phyloP scores from a whole-genome alignment of 2,329 filamentous ascomycete genomes.

The Incumbomyces lentus region DNA sequence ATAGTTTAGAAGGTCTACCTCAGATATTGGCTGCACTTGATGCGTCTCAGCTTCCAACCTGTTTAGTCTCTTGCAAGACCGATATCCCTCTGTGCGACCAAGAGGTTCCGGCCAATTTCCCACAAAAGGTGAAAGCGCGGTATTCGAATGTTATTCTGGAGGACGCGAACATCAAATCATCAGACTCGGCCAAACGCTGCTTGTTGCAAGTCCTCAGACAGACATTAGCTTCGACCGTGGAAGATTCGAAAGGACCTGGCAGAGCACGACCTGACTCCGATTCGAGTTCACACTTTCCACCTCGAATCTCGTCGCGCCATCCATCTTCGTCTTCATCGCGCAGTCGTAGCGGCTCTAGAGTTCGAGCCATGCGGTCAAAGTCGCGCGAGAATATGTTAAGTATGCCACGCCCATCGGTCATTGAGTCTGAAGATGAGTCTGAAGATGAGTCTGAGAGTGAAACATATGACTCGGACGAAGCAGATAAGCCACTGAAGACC shows the following conservation, averaged over 20 bases:
- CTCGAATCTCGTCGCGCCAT: conserved; percentile 5
- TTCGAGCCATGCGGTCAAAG: background rate
- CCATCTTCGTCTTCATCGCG: conserved; percentile 2
- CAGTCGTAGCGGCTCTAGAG: conserved; percentile 6
- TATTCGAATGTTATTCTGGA: conserved; percentile 62
- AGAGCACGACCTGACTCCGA: background rate
- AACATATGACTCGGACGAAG: conserved; percentile 10
- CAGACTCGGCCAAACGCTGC: conserved; percentile 64
- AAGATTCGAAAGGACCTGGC: background rate
- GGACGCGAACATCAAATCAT: conserved; percentile 59
- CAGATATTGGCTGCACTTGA: conserved; percentile 45
- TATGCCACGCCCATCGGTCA: conserved; percentile 10
- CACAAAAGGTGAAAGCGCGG: conserved; percentile 53
- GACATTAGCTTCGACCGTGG: background rate
- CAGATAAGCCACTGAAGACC: conserved; percentile 1
- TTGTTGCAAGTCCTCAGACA: conserved; percentile 53
- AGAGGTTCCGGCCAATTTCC: conserved; percentile 58
- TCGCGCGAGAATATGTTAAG: conserved; percentile 3
- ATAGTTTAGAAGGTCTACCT: conserved; percentile 63
- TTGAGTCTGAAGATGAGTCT: conserved; percentile 12
- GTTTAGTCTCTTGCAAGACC: conserved; percentile 71
- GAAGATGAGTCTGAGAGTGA: conserved; percentile 12
- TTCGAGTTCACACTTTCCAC: background rate
- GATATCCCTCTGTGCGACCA: conserved; percentile 62
- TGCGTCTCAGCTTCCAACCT: conserved; percentile 6